Evolutionary conservation across 441 rosid species (phyloP).

Genomic region (Kokia cookei): DNA sequence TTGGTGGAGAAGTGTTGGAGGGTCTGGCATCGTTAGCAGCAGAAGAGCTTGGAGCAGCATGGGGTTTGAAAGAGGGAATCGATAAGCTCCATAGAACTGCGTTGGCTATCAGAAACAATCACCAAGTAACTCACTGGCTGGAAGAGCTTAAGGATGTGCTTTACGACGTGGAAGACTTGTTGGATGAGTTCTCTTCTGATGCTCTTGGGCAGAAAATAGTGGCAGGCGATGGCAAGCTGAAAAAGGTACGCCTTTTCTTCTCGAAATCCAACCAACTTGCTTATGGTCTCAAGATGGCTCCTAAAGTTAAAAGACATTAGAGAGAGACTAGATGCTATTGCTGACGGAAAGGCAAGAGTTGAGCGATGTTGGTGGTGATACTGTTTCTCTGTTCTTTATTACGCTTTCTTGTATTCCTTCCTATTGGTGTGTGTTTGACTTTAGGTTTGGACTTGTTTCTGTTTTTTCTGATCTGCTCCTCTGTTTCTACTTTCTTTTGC

Average conservation of each 20-base stretch:
- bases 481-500: too few relatives aligned
- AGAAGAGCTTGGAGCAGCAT: neutral
- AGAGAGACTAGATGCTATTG: neutral
- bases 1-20: neutral
- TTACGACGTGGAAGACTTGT: constrained; percentile 19
- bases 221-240: neutral
- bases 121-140: neutral
- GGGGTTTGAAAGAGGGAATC: neutral
- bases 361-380: too few relatives aligned
- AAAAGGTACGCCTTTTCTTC: neutral
- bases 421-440: too few relatives aligned
- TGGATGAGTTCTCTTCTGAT: constrained; percentile 14
- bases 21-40: neutral
- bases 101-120: neutral
- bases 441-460: too few relatives aligned
- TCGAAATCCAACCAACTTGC: neutral
- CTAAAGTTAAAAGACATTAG: neutral
- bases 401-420: too few relatives aligned
- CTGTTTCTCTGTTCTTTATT: too few relatives aligned
- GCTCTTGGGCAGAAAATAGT: neutral
- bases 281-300: constrained; percentile 3
- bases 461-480: too few relatives aligned
- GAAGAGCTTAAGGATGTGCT: constrained; percentile 13
- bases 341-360: too few relatives aligned
- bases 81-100: neutral